Evolutionary conservation across 2,329 filamentous ascomycete species (phyloP).

Genomic region (Aspergillus texensis): DNA sequence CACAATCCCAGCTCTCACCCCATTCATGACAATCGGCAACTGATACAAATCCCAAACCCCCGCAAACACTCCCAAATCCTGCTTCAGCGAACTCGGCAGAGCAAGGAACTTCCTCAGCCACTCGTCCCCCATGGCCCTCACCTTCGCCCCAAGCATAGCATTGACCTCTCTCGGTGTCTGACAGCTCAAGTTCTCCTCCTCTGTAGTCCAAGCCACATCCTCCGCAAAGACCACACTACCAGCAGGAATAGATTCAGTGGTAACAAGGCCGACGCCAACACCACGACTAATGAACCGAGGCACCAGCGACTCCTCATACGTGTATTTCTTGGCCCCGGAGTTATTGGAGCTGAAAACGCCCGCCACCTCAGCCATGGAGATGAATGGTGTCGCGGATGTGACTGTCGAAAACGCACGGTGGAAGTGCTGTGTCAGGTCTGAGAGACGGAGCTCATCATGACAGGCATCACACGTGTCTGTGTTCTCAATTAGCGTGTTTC

Average conservation of each 20-base stretch:
- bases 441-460: neutral
- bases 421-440: neutral
- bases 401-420: neutral
- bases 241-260: slow-evolving; percentile 12
- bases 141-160: slow-evolving; percentile 11
- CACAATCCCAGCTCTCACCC: slow-evolving; percentile 3
- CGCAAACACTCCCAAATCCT: neutral
- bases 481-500: neutral
- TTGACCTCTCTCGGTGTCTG: neutral
- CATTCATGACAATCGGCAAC: neutral
- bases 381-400: neutral
- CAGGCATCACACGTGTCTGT: neutral
- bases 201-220: slow-evolving; percentile 3
- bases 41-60: slow-evolving; percentile 16
- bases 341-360: neutral
- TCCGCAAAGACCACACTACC: slow-evolving; percentile 17
- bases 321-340: neutral
- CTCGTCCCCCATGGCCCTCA: slow-evolving; percentile 11
- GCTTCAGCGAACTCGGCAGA: slow-evolving; percentile 3
- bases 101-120: slow-evolving; percentile 13
- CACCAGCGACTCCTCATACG: slow-evolving; percentile 1
- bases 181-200: neutral
- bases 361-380: neutral
- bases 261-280: slow-evolving; percentile 15
- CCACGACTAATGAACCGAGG: slow-evolving; percentile 7